Percentiles rank a stretch among this genome's conserved stretches.
Evolutionary conservation across 2,329 filamentous ascomycete genomes (phyloP).

Genomic region (Sporothrix pseudoabietina): DNA sequence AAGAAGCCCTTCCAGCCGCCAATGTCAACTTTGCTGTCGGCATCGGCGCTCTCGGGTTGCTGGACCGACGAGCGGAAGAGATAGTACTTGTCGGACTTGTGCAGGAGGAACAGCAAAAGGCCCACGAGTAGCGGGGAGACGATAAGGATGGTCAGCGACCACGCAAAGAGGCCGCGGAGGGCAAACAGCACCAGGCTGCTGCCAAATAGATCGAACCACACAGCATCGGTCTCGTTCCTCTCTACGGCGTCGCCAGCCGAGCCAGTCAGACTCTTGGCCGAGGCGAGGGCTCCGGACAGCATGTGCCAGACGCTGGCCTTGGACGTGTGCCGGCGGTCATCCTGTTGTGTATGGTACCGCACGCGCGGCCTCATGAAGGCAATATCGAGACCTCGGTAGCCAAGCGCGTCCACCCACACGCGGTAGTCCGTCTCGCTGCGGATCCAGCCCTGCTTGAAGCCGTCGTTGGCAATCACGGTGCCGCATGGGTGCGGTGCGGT

Average conservation of each 20-base stretch:
- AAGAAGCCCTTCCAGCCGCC: conserved; percentile 81
- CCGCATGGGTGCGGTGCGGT: conserved; percentile 76
- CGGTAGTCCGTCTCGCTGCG: conserved; percentile 88
- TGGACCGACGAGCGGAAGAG: conserved; percentile 65
- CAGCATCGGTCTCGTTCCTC: conserved; percentile 64
- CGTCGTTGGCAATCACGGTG: conserved; percentile 78
- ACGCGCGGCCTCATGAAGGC: conserved; percentile 87
- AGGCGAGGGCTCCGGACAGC: conserved; percentile 80
- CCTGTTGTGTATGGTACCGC: conserved; percentile 87
- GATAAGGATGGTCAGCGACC: conserved; percentile 81
- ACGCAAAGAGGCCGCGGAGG: conserved; percentile 81
- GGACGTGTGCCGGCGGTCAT: conserved; percentile 80
- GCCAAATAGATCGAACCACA: conserved; percentile 95
- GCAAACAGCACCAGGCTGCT: conserved; percentile 75
- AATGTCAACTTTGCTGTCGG: conserved; percentile 63
- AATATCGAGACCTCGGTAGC: conserved; percentile 85
- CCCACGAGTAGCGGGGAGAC: conserved; percentile 74
- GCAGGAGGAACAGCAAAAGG: conserved; percentile 67
- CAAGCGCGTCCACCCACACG: conserved; percentile 75
- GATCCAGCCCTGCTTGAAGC: conserved; percentile 77
- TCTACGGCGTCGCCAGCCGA: conserved; percentile 69
- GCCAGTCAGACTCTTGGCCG: conserved; percentile 65
- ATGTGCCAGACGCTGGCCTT: conserved; percentile 82
- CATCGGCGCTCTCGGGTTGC: conserved; percentile 58
- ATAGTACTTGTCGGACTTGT: conserved; percentile 80